phyloP scores from a whole-genome alignment of 352 stramenopile species.

The Globisporangium solare region DNA sequence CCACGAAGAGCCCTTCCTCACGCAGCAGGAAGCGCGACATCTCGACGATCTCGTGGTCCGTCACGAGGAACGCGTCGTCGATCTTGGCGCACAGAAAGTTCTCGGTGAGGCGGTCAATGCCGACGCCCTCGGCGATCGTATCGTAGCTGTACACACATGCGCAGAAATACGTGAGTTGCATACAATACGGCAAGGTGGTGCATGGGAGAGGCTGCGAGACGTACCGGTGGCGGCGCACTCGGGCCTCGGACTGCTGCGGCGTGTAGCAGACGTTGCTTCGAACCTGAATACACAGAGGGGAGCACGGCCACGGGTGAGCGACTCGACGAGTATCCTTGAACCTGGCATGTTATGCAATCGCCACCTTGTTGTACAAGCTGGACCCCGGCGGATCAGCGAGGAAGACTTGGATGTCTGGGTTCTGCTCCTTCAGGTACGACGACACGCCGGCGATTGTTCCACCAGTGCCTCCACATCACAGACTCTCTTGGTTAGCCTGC shows the following conservation, averaged over 20 bases:
- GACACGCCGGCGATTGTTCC: constrained; percentile 97
- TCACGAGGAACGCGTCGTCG: constrained; percentile 86
- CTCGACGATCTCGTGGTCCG: constrained; percentile 95
- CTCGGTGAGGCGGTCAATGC: constrained; percentile 95
- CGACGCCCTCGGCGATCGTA: constrained; percentile 97
- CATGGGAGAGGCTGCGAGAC: neutral
- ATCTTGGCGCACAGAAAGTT: constrained; percentile 93
- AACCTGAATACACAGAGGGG: constrained; percentile 28
- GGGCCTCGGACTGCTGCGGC: constrained; percentile 90
- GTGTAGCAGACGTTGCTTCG: constrained; percentile 95
- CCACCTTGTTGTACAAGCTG: constrained; percentile 94
- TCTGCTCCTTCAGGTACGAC: constrained; percentile 90
- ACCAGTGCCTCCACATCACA: constrained; percentile 76
- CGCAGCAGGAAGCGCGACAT: constrained; percentile 96
- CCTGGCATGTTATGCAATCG: too few relatives aligned
- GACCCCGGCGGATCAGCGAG: constrained; percentile 96
- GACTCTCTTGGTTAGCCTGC: neutral
- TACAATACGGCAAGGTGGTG: too few relatives aligned
- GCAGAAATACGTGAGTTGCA: too few relatives aligned
- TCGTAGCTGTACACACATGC: constrained; percentile 88
- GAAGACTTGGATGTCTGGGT: constrained; percentile 85
- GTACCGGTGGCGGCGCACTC: constrained; percentile 87
- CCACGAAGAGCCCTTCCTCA: constrained; percentile 96
- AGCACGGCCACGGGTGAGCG: neutral
- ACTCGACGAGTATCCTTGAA: too few relatives aligned